Evolutionary conservation across 306 rosid genomes (phyloP).

Genomic region (Quercus glauca): DNA sequence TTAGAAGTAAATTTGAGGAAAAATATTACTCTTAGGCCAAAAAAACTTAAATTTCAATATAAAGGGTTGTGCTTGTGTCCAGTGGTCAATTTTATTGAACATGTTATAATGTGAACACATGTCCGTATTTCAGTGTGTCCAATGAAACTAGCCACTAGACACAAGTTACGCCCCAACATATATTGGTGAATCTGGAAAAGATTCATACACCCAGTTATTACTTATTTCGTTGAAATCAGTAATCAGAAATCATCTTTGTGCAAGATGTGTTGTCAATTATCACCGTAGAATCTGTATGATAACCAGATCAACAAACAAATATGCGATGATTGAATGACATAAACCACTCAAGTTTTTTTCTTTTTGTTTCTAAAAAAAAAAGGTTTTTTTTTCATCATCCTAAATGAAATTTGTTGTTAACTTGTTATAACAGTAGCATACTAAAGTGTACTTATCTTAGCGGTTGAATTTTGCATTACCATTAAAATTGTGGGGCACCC

Average conservation of each 20-base stretch:
- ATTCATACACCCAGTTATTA: accelerated
- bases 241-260: background rate
- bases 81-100: accelerated
- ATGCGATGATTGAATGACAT: background rate
- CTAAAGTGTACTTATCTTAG: no score
- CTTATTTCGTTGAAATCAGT: background rate
- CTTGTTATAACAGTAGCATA: no score
- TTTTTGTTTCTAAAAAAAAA: no score
- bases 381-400: background rate
- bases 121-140: accelerated
- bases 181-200: accelerated
- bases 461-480: no score
- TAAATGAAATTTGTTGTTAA: no score
- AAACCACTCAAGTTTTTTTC: background rate
- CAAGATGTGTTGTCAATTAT: background rate
- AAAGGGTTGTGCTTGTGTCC: no score
- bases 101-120: accelerated
- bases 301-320: background rate
- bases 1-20: background rate
- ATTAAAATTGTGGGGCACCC: no score
- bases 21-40: no score
- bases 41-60: no score
- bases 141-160: accelerated
- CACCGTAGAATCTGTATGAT: background rate
- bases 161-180: accelerated